Base-by-base conservation (phyloP, 164 flowering plant species). In the Liquidambar formosana region DNA sequence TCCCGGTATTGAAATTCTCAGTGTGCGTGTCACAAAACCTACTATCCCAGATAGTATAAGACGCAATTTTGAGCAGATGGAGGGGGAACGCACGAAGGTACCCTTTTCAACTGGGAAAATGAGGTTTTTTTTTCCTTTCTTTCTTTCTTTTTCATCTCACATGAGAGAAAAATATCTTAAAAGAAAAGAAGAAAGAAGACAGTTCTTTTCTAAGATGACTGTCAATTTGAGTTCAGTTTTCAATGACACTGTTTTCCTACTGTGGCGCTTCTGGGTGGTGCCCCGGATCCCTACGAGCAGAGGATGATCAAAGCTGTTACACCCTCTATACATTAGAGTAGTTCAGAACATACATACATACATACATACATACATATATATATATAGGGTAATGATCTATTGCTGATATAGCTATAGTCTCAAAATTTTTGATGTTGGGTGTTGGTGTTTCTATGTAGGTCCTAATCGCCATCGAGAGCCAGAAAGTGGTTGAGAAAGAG, bases 21-120 rank as follows among this genome's bases (percentile, higher is more conserved):
- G 88, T 66, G 97, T 95, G 15, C 97, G 97, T 76, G 91, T 91
- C 58, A 95, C 99, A 43, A 93, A 95, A 71, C 99, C 99, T 47
- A 76, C 74, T 11, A 95, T 95, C 61, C 99, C 99, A n/a, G 64
- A 68, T 0, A 85, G 82, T 73, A 86, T 95, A 70, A 85, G 83
- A 67, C 75, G 89, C 66, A 95, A 93, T 75, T 95, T 89, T 81
- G 94, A 87, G 76, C 88, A 80, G 75, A 95, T 95, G 99, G 99
- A 95, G 76, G 97, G 88, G 73, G 97, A 95, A 65, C 88, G 93
- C 54, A 95, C 97, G 0, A 95, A 93, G 96, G 97, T 94, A 67
- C 0, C 21, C 0, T 41, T 27, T 9, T 67, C 38, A 11, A 53
- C 43, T 23, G 47, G 6, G 12, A 12, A 16, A 57, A 25, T 12